phyloP scores from a whole-genome alignment of 2,329 filamentous ascomycete genomes.

The Penicillium frequentans region DNA sequence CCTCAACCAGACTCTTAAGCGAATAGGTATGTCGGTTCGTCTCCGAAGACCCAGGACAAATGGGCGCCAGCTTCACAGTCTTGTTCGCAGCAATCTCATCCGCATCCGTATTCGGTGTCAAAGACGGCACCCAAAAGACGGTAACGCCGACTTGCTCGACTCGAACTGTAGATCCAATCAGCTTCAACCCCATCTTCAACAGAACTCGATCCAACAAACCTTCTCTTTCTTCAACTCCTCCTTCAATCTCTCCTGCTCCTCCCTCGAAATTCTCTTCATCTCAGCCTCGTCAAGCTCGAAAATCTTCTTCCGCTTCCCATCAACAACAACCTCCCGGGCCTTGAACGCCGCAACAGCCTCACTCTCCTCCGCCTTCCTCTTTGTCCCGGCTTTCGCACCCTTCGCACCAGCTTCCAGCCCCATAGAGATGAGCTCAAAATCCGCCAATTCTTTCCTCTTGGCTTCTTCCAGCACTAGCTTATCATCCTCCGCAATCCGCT shows the following conservation, averaged over 20 bases:
- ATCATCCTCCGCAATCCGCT: conserved; percentile 62
- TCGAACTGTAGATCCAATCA: conserved; percentile 36
- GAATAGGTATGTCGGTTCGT: conserved; percentile 71
- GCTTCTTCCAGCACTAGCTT: conserved; percentile 68
- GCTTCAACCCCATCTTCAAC: neutral
- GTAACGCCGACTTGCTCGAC: conserved; percentile 66
- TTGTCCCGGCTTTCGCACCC: conserved; percentile 15
- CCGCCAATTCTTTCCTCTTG: conserved; percentile 66
- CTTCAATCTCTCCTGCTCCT: conserved; percentile 69
- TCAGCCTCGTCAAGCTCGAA: conserved; percentile 79
- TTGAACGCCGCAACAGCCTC: conserved; percentile 28
- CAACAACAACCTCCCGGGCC: conserved; percentile 46
- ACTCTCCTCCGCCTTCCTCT: conserved; percentile 30
- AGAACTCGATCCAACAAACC: conserved; percentile 39
- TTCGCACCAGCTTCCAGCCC: conserved; percentile 48
- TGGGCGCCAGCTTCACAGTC: conserved; percentile 65
- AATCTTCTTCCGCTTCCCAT: conserved; percentile 67
- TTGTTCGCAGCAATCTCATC: conserved; percentile 59
- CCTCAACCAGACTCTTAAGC: conserved; percentile 71
- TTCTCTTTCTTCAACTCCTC: conserved; percentile 72
- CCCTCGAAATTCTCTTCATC: conserved; percentile 65
- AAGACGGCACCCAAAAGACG: conserved; percentile 88
- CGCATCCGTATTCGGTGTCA: conserved; percentile 67
- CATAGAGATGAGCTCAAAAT: conserved; percentile 84
- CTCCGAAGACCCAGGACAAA: conserved; percentile 73